Evolutionary conservation across 2,329 filamentous ascomycete species (phyloP).

Genomic region (Verticillium nubilum): DNA sequence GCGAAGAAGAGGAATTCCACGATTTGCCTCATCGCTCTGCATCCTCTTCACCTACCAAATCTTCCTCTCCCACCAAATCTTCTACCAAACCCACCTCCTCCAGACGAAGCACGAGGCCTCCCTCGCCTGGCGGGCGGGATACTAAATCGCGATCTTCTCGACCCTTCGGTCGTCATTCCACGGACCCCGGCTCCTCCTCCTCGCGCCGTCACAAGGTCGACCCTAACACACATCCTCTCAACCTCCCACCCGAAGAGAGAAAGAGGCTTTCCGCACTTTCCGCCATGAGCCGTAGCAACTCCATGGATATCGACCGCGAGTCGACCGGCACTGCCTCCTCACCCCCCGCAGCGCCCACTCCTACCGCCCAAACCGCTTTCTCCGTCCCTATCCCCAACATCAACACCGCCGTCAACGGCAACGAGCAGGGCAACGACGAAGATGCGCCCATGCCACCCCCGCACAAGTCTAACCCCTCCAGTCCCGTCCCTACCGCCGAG

Average conservation of each 20-base stretch:
- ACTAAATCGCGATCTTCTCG: conserved; percentile 37
- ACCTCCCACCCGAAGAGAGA: conserved; percentile 83
- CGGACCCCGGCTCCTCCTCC: conserved; percentile 35
- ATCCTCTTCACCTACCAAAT: conserved; percentile 21
- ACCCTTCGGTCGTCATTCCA: conserved; percentile 41
- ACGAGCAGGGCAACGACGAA: conserved; percentile 34
- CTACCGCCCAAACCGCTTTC: conserved; percentile 37
- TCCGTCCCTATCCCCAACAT: conserved; percentile 48
- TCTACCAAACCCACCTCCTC: conserved; percentile 26
- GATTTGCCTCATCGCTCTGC: conserved; percentile 25
- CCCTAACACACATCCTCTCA: conserved; percentile 77
- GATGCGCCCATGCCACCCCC: conserved; percentile 64
- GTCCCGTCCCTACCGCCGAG: conserved; percentile 45
- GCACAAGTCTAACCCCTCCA: conserved; percentile 60
- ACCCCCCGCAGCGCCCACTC: conserved; percentile 38
- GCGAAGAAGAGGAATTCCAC: conserved; percentile 29
- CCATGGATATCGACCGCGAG: conserved; percentile 73
- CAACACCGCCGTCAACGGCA: conserved; percentile 38
- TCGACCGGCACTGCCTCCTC: conserved; percentile 45
- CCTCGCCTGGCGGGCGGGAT: conserved; percentile 18
- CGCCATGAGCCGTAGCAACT: conserved; percentile 53
- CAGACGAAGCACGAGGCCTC: conserved; percentile 21
- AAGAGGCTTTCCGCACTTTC: conserved; percentile 68
- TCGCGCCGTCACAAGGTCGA: conserved; percentile 52
- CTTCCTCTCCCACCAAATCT: conserved; percentile 26